Evolutionary conservation across 208 protist species (phyloP).

Genomic region (Leishmania major): DNA sequence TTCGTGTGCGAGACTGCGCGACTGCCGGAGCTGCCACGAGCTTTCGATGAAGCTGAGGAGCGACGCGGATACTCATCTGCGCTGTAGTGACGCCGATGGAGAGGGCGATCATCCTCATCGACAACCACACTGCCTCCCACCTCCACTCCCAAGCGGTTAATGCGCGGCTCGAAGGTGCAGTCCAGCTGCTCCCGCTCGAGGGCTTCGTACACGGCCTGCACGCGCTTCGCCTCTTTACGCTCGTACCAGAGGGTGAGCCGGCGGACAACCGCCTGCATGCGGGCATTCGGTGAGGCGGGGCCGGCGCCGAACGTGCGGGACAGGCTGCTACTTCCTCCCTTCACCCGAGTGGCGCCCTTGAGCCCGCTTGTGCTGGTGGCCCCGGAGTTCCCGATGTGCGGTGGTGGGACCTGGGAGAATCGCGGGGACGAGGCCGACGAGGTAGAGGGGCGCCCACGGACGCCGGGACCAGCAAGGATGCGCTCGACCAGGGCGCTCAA

Average conservation of each 20-base stretch:
- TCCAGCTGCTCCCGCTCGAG: constrained; percentile 51
- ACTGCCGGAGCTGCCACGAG: not conserved
- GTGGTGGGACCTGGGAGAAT: not conserved
- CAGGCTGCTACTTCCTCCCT: not conserved
- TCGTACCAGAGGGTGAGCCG: constrained; percentile 68
- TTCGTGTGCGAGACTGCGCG: not conserved
- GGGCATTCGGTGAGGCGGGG: not conserved
- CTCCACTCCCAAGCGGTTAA: constrained; percentile 18
- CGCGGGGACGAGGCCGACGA: not conserved
- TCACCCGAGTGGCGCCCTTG: constrained; percentile 1
- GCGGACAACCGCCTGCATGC: constrained; percentile 34
- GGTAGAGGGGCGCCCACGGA: not conserved
- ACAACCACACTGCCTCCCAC: constrained; percentile 1
- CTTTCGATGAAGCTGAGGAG: not conserved
- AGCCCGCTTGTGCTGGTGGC: not conserved
- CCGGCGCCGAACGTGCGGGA: not conserved
- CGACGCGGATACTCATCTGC: not conserved
- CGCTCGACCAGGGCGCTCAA: constrained; percentile 19
- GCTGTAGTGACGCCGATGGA: not conserved
- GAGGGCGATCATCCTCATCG: not conserved
- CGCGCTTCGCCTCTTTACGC: constrained; percentile 53
- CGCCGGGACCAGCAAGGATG: constrained; percentile 20
- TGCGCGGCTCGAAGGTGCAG: constrained; percentile 57
- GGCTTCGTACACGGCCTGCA: constrained; percentile 63
- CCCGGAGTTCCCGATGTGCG: not conserved